These are phyloP conservation scores for Taphrina pruni DNA, from an alignment of 1,139 yeast species.

Conservation along the genomic window DNA sequence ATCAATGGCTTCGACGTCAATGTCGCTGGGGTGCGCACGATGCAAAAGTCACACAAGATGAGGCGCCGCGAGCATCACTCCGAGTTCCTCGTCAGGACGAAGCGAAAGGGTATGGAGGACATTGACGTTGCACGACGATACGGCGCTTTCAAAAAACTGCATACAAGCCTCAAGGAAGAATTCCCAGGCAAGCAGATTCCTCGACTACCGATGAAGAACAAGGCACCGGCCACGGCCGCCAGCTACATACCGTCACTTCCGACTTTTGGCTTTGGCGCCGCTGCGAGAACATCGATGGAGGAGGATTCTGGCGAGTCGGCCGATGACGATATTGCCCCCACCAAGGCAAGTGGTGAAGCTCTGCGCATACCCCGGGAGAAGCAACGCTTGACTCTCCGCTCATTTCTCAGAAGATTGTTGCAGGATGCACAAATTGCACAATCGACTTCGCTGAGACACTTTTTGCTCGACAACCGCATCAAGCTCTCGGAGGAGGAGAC, in stretches of 20 bases:
- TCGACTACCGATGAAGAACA: slow-evolving; percentile 64
- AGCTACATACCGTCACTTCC: slow-evolving; percentile 35
- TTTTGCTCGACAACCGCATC: slow-evolving; percentile 56
- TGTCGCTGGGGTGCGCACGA: slow-evolving; percentile 63
- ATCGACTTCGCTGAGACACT: slow-evolving; percentile 60
- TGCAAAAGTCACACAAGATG: slow-evolving; percentile 43
- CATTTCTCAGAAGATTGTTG: slow-evolving; percentile 65
- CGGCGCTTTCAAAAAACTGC: slow-evolving; percentile 66
- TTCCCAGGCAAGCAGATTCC: slow-evolving; percentile 78
- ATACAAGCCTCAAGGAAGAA: slow-evolving; percentile 58
- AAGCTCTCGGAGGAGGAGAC: slow-evolving; percentile 54
- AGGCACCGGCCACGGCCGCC: slow-evolving; percentile 49
- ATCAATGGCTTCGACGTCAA: slow-evolving; percentile 67
- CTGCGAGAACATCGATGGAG: slow-evolving; percentile 9
- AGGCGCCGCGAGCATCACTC: slow-evolving; percentile 48
- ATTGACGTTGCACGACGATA: slow-evolving; percentile 68
- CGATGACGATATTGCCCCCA: slow-evolving; percentile 25
- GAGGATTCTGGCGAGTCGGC: slow-evolving; percentile 37
- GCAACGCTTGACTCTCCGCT: slow-evolving; percentile 74
- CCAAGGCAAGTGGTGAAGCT: slow-evolving; percentile 34
- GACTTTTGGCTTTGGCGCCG: slow-evolving; percentile 24
- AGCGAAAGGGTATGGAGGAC: slow-evolving; percentile 44
- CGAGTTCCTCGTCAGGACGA: slow-evolving; percentile 50
- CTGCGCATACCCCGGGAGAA: slow-evolving; percentile 63
- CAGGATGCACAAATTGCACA: slow-evolving; percentile 63